These are phyloP conservation scores for Phoma herbarum DNA, from an alignment of 2,329 filamentous ascomycete genomes.

Conservation along the genomic window DNA sequence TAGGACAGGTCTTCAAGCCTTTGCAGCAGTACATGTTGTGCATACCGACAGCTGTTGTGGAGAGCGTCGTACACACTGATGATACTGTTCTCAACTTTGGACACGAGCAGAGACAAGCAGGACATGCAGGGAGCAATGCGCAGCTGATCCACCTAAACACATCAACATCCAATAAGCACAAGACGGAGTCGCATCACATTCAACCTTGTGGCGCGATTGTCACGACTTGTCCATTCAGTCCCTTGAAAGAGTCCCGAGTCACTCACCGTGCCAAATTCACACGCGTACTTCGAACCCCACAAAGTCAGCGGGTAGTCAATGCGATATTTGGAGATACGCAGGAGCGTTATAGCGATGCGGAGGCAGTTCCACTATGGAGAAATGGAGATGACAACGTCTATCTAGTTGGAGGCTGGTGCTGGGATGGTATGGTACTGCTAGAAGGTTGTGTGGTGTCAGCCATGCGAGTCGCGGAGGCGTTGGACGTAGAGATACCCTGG, in stretches of 20 bases:
- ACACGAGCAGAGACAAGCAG: background rate
- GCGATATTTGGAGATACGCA: slow-evolving; percentile 52
- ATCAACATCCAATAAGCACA: slow-evolving; percentile 41
- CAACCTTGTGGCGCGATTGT: slow-evolving; percentile 62
- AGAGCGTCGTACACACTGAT: slow-evolving; percentile 59
- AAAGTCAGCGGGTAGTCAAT: slow-evolving; percentile 60
- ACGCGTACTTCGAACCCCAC: slow-evolving; percentile 60
- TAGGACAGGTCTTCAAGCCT: slow-evolving; percentile 59
- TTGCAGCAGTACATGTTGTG: slow-evolving; percentile 49
- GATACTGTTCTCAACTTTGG: slow-evolving; percentile 22
- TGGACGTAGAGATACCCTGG: slow-evolving; percentile 59
- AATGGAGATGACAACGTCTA: slow-evolving; percentile 65
- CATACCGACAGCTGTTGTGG: slow-evolving; percentile 61
- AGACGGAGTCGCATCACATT: slow-evolving; percentile 63
- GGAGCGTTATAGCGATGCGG: slow-evolving; percentile 23
- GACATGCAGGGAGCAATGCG: slow-evolving; percentile 10
- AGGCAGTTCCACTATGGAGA: slow-evolving; percentile 53
- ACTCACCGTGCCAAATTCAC: slow-evolving; percentile 62
- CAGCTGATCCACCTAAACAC: slow-evolving; percentile 47
- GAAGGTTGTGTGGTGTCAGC: slow-evolving; percentile 69
- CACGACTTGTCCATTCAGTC: slow-evolving; percentile 60
- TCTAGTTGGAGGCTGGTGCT: slow-evolving; percentile 68
- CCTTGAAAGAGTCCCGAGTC: slow-evolving; percentile 51
- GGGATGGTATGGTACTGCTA: slow-evolving; percentile 70
- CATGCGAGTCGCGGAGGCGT: slow-evolving; percentile 62